Evolutionary conservation across 768 basidiomycete genomes (phyloP).

Genomic region (Chalciporus pseudorubinellus): DNA sequence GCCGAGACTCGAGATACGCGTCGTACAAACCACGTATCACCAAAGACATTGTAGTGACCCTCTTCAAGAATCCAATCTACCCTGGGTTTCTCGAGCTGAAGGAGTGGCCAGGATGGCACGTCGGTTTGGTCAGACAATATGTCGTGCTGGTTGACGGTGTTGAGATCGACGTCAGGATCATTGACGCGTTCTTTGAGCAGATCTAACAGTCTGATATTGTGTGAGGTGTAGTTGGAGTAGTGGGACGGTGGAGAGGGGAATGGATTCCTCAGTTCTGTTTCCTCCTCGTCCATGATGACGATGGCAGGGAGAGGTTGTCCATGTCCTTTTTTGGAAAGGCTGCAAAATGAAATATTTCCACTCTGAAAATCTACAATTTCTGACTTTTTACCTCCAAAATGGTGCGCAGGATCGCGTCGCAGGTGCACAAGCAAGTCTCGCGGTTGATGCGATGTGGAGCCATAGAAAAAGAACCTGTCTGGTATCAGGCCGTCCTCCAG

Average conservation of each 20-base stretch:
- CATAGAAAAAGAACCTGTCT: conserved; percentile 66
- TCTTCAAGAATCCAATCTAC: conserved; percentile 91
- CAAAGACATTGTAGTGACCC: conserved; percentile 77
- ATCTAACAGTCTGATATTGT: conserved; percentile 67
- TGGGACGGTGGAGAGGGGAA: conserved; percentile 89
- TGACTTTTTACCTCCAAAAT: conserved; percentile 34
- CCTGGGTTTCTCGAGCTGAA: conserved; percentile 78
- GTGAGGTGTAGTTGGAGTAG: conserved; percentile 71
- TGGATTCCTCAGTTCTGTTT: conserved; percentile 76
- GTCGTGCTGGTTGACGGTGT: conserved; percentile 53
- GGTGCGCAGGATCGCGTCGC: conserved; percentile 79
- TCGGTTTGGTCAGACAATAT: conserved; percentile 68
- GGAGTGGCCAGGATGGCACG: conserved; percentile 74
- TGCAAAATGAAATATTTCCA: not conserved
- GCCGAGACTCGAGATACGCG: not conserved
- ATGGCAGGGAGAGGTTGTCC: not conserved
- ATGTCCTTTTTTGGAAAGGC: conserved; percentile 3
- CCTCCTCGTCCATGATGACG: conserved; percentile 52
- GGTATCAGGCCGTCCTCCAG: conserved; percentile 82
- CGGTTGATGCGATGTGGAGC: conserved; percentile 70
- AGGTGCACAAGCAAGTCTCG: conserved; percentile 86
- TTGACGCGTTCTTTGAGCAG: conserved; percentile 55
- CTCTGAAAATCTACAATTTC: not conserved
- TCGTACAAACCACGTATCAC: conserved; percentile 88
- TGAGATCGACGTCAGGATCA: conserved; percentile 35